phyloP scores from a whole-genome alignment of 2,329 filamentous ascomycete species.

The Fusarium multiceps region DNA sequence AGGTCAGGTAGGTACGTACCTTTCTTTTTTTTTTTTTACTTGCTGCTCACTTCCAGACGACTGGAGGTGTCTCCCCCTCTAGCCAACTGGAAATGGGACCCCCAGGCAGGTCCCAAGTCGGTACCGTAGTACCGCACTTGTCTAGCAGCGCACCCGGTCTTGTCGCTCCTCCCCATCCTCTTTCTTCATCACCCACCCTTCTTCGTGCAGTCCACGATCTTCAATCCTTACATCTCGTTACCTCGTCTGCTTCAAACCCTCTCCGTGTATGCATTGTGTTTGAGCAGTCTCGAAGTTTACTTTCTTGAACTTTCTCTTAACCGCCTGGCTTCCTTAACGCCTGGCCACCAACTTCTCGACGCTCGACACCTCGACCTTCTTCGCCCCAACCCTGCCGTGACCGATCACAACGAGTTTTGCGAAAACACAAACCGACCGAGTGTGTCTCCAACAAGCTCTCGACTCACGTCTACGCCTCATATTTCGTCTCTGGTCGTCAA shows the following conservation, averaged over 20 bases:
- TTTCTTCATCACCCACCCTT: constrained; percentile 50
- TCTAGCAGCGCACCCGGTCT: constrained; percentile 48
- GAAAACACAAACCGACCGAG: constrained; percentile 46
- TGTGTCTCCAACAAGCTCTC: constrained; percentile 39
- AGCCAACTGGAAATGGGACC: constrained; percentile 44
- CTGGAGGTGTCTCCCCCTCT: constrained; percentile 34
- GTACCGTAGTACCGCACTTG: constrained; percentile 47
- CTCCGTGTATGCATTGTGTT: constrained; percentile 39
- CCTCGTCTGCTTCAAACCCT: constrained; percentile 36
- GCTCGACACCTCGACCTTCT: constrained; percentile 42
- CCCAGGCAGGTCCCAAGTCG: constrained; percentile 44
- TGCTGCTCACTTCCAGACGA: constrained; percentile 16
- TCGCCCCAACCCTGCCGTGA: constrained; percentile 45
- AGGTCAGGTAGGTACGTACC: constrained; percentile 48
- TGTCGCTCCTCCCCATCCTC: constrained; percentile 55
- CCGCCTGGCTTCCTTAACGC: constrained; percentile 17
- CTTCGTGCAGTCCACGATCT: constrained; percentile 51
- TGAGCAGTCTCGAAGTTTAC: constrained; percentile 42
- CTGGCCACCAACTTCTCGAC: constrained; percentile 38
- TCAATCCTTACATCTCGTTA: constrained; percentile 37
- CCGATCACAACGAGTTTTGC: constrained; percentile 49
- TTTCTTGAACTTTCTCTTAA: constrained; percentile 22
- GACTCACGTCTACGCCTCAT: constrained; percentile 34
- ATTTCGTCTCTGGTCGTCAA: constrained; percentile 25
- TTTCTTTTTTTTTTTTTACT: constrained; percentile 25